Percentiles rank a stretch among this genome's conserved stretches.
Conservation (phyloP, 345 rosid species). For the Pelargonium nanum region DNA sequence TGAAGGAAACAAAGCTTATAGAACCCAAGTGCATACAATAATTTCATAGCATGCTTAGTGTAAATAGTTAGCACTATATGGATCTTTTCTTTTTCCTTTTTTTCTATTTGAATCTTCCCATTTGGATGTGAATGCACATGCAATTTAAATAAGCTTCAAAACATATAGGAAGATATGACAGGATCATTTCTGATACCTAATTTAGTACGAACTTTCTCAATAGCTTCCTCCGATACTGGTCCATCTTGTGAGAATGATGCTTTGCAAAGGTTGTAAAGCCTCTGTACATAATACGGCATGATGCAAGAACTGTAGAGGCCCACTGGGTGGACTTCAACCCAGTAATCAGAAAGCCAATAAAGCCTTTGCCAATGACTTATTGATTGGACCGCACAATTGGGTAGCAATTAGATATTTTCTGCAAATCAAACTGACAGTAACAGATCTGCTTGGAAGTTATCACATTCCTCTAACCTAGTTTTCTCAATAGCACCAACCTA, state of each 20-base stretch:
- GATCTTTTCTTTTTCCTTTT: too few relatives aligned
- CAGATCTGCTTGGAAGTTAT: slow-evolving; percentile 21
- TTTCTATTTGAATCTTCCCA: too few relatives aligned
- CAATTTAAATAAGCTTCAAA: not conserved
- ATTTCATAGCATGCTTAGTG: too few relatives aligned
- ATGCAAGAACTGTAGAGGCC: slow-evolving; percentile 30
- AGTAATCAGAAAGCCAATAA: slow-evolving; percentile 23
- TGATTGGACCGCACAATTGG: slow-evolving; percentile 12
- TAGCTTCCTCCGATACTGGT: slow-evolving; percentile 64
- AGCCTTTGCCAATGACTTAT: slow-evolving; percentile 18
- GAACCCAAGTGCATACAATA: too few relatives aligned
- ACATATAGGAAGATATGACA: not conserved
- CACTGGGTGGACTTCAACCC: slow-evolving; percentile 15
- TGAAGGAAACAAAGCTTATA: too few relatives aligned
- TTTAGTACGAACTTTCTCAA: slow-evolving; percentile 51
- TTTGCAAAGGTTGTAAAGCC: slow-evolving; percentile 65
- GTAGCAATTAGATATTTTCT: slow-evolving; percentile 16
- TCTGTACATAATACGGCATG: slow-evolving; percentile 75
- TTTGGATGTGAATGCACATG: not conserved
- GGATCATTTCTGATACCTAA: slow-evolving; percentile 43
- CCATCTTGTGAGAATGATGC: slow-evolving; percentile 61
- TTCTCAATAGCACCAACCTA: not conserved
- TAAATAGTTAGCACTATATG: too few relatives aligned
- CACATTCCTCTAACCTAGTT: not conserved
- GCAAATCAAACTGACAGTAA: slow-evolving; percentile 11